Evolutionary conservation across 2,329 filamentous ascomycete genomes (phyloP), one percentile per base, ranked within the genome.

Genomic region (Peltaster fructicola): DNA sequence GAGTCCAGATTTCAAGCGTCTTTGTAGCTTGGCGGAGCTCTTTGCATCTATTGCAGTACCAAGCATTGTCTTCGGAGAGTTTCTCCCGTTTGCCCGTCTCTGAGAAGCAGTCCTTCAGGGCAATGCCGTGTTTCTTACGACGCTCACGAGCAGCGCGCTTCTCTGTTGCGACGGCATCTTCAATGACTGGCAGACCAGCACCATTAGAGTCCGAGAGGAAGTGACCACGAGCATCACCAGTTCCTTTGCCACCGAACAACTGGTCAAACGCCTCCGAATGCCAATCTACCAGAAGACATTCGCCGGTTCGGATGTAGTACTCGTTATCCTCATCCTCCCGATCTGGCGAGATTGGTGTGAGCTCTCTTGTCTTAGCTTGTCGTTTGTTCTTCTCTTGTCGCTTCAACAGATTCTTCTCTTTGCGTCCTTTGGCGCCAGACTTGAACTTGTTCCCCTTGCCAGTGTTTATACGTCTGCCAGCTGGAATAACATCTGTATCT

Each of bases 11-110:
- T 45, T 95, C 84, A 26, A 98, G 81, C 43, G 88, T 93, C 59
- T 98, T 98, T 54, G 75, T 84, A 11, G 88, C 88, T 31, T 81
- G 73, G 9, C 81, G 72, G 42, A 91, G 76, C 41, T 92, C 80
- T 50, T 95, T 95, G 63, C 88, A 98, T 15, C 81, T 70, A 29
- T 81, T 85, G 45, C 88, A 98, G 48, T 90, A 95, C 88, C 88
- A 98, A 31, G 81, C 85, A 47, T 98, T 90, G 44, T 90, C 78
- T 48, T 93, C 81, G 0, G 85, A 93, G 4, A 98, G 59, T 8
- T 92, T 72, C 52, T 98, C 88, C 31, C 84, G 78, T 47, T 85
- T 85, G 44, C 88, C 80, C 38, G 92, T 95, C 51, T 95, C 88
- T 30, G 84, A 76, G 27, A 98, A 66, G 45, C 88, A 98, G 39